Conservation (phyloP, 2,329 filamentous ascomycete genomes). For the Alternaria brassicicola region DNA sequence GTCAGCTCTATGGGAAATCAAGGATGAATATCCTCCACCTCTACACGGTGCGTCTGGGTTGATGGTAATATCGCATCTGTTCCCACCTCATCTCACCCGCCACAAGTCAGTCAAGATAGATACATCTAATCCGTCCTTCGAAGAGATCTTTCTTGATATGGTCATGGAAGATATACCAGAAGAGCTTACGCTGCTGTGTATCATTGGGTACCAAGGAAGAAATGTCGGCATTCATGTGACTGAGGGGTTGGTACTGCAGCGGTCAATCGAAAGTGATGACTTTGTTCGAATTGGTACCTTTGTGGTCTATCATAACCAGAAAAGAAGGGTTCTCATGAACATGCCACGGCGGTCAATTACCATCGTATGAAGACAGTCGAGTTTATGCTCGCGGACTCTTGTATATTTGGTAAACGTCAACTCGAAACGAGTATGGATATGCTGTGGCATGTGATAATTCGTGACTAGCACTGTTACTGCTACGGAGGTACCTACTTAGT, state of each 20-base stretch:
- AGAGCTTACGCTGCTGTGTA: background rate
- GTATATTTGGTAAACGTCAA: background rate
- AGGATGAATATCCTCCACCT: background rate
- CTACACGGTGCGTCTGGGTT: background rate
- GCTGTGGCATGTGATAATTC: background rate
- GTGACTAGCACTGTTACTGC: background rate
- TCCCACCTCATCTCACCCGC: background rate
- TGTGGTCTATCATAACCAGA: background rate
- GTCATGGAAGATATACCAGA: background rate
- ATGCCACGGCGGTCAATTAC: conserved; percentile 1
- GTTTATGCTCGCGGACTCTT: too few species aligned
- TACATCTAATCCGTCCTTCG: background rate
- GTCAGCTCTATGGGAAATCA: background rate
- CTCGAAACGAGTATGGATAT: background rate
- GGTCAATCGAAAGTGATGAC: background rate
- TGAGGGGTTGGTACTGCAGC: background rate
- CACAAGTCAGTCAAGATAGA: background rate
- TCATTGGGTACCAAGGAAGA: background rate
- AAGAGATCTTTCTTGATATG: background rate
- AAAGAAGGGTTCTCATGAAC: conserved; percentile 5
- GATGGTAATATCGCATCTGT: background rate
- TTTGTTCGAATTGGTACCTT: conserved; percentile 1
- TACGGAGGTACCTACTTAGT: background rate
- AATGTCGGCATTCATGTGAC: background rate
- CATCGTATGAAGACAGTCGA: background rate